These are phyloP conservation scores for Penicillium sp. DNA, from an alignment of 2,329 filamentous ascomycete genomes.

Conservation along the genomic window DNA sequence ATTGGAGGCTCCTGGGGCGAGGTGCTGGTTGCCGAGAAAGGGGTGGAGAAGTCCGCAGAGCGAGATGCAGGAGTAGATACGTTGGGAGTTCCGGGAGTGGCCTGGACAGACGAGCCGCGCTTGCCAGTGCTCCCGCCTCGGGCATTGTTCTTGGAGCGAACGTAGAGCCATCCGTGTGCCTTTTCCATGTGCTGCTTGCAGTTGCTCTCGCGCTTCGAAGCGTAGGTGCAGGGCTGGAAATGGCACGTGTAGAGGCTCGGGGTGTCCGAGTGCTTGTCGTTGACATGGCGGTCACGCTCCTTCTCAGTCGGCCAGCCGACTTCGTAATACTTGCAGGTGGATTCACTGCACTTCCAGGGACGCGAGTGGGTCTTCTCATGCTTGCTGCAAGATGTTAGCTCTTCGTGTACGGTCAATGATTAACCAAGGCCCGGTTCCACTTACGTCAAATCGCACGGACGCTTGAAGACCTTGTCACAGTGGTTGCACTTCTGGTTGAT, in stretches of 20 bases:
- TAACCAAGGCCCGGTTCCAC: neutral
- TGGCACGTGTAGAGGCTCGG: constrained; percentile 80
- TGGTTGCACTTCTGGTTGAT: constrained; percentile 75
- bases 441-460: constrained; percentile 78
- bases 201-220: constrained; percentile 92
- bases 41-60: constrained; percentile 53
- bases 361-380: constrained; percentile 97
- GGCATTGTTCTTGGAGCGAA: constrained; percentile 87
- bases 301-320: constrained; percentile 97
- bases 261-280: constrained; percentile 84
- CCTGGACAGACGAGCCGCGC: constrained; percentile 44
- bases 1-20: constrained; percentile 23
- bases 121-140: constrained; percentile 49
- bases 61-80: constrained; percentile 60
- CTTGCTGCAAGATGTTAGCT: constrained; percentile 52
- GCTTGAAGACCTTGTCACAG: constrained; percentile 90
- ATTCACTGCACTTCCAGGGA: constrained; percentile 84
- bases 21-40: constrained; percentile 28
- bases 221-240: constrained; percentile 81
- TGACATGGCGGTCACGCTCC: constrained; percentile 90
- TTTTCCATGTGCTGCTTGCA: constrained; percentile 99
- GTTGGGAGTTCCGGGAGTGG: constrained; percentile 57
- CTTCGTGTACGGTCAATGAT: neutral
- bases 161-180: constrained; percentile 83
- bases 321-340: constrained; percentile 82